These are phyloP conservation scores for Auricularia sp. DNA, from an alignment of 768 basidiomycete genomes.

Conservation along the genomic window DNA sequence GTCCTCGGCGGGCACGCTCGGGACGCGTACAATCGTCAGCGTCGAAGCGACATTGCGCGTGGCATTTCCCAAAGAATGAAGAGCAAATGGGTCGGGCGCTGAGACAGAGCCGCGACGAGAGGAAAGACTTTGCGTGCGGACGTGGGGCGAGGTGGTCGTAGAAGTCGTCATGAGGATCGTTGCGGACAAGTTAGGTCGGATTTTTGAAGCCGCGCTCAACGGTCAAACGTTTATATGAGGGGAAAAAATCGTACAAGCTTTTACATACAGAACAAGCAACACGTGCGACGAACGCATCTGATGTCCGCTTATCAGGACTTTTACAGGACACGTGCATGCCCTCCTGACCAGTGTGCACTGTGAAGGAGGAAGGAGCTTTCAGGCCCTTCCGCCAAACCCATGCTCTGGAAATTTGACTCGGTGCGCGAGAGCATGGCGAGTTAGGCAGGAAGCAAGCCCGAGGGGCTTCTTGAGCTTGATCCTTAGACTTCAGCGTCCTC, in stretches of 20 bases:
- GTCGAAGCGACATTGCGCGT: slow-evolving; percentile 48
- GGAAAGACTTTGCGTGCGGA: background rate
- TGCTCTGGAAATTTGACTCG: too few relatives aligned
- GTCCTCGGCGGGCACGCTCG: slow-evolving; percentile 18
- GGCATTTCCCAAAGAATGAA: slow-evolving; percentile 41
- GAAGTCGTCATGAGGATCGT: background rate
- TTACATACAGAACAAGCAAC: background rate
- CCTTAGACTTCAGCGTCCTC: background rate
- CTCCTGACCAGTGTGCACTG: too few relatives aligned
- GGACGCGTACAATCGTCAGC: slow-evolving; percentile 68
- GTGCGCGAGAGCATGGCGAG: too few relatives aligned
- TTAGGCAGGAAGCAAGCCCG: too few relatives aligned
- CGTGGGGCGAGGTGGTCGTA: background rate
- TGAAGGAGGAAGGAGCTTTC: too few relatives aligned
- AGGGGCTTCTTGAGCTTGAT: background rate
- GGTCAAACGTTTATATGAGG: background rate
- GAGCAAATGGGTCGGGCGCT: slow-evolving; percentile 60
- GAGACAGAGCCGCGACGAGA: slow-evolving; percentile 57
- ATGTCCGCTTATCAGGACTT: background rate
- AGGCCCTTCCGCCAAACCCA: too few relatives aligned
- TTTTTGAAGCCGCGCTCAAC: background rate
- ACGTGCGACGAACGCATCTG: background rate
- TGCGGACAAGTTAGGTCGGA: background rate
- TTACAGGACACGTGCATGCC: background rate
- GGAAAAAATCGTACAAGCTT: background rate